These are phyloP conservation scores for Agaricus subrufescens DNA, from an alignment of 768 basidiomycete genomes.

Conservation along the genomic window DNA sequence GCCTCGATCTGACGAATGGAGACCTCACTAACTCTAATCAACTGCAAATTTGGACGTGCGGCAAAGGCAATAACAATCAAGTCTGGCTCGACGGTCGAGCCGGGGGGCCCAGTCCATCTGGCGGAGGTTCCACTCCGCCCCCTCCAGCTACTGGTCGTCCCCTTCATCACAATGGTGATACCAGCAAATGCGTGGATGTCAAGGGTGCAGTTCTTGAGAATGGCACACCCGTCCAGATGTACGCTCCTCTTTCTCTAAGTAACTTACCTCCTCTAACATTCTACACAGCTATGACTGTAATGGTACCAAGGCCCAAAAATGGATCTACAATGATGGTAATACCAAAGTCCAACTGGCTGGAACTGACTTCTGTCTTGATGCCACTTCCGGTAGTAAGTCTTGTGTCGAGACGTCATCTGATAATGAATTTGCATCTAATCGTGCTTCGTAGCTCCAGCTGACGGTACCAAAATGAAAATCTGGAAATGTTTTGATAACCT, in stretches of 20 bases:
- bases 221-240: too few relatives aligned
- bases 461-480: conserved; percentile 19
- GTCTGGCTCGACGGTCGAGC: too few relatives aligned
- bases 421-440: not conserved
- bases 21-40: conserved; percentile 7
- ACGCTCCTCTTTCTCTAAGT: too few relatives aligned
- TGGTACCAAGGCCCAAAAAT: not conserved
- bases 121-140: too few relatives aligned
- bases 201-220: too few relatives aligned
- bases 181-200: too few relatives aligned
- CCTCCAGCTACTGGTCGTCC: too few relatives aligned
- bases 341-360: conserved; percentile 16
- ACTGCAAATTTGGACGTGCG: conserved; percentile 12
- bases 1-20: conserved; percentile 13
- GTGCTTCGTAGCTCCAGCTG: conserved; percentile 15
- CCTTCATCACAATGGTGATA: too few relatives aligned
- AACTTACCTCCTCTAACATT: not conserved
- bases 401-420: too few relatives aligned
- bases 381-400: conserved; percentile 12
- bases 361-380: conserved; percentile 19
- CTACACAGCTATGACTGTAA: not conserved
- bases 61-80: too few relatives aligned
- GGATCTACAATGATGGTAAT: not conserved
- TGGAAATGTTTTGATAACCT: conserved; percentile 27
- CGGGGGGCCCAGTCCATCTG: too few relatives aligned